Evolutionary conservation across 2,329 filamentous ascomycete species (phyloP).

Genomic region (Byssochlamys sp.): DNA sequence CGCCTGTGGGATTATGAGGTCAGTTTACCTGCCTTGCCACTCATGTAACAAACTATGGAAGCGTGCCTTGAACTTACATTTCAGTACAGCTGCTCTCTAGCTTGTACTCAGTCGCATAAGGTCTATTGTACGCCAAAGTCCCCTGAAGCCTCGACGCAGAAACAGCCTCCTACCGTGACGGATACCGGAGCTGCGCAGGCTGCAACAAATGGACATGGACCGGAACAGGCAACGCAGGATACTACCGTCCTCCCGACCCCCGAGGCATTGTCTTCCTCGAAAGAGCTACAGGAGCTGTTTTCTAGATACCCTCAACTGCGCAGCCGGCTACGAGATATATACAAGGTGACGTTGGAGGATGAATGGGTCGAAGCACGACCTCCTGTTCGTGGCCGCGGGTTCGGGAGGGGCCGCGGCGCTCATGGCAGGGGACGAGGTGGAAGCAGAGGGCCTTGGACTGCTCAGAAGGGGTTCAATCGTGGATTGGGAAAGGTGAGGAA

Average conservation of each 20-base stretch:
- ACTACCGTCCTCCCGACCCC: slow-evolving; percentile 5
- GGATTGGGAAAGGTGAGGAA: slow-evolving; percentile 31
- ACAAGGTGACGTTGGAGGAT: slow-evolving; percentile 30
- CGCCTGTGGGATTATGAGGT: slow-evolving; percentile 18
- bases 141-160: slow-evolving; percentile 7
- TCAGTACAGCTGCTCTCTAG: slow-evolving; percentile 34
- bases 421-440: slow-evolving; percentile 12
- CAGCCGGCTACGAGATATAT: slow-evolving; percentile 33
- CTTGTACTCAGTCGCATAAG: slow-evolving; percentile 38
- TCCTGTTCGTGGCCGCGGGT: slow-evolving; percentile 14
- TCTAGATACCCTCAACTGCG: slow-evolving; percentile 30
- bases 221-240: slow-evolving; percentile 2
- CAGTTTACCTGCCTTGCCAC: slow-evolving; percentile 8
- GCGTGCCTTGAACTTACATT: background rate
- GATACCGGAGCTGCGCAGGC: background rate
- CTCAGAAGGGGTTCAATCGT: slow-evolving; percentile 35
- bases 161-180: slow-evolving; percentile 2
- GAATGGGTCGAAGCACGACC: slow-evolving; percentile 29
- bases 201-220: slow-evolving; percentile 3
- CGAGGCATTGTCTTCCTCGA: slow-evolving; percentile 16
- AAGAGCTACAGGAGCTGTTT: slow-evolving; percentile 30
- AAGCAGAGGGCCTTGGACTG: slow-evolving; percentile 28
- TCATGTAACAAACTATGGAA: background rate
- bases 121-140: slow-evolving; percentile 30
- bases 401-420: slow-evolving; percentile 15